phyloP scores from a whole-genome alignment of 306 rosid species.

The Carpinus fangiana region DNA sequence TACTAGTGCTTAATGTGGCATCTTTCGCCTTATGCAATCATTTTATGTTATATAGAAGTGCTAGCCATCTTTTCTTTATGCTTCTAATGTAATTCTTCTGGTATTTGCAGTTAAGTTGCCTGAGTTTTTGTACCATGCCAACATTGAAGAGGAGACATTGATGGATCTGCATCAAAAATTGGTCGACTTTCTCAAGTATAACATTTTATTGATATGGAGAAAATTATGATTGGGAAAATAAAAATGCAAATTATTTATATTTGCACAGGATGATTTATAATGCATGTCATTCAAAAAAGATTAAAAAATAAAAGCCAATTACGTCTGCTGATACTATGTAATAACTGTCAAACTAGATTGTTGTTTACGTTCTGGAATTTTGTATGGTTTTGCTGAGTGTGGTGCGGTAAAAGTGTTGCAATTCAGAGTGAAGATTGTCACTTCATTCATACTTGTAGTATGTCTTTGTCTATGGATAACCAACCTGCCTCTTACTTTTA shows the following conservation, averaged over 20 bases:
- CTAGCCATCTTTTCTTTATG: neutral
- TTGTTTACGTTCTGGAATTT: neutral
- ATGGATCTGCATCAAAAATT: constrained; percentile 55
- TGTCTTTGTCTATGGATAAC: neutral
- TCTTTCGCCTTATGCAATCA: constrained; percentile 7
- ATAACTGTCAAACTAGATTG: neutral
- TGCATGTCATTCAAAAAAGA: neutral
- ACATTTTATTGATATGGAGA: constrained; percentile 16
- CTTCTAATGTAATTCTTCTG: constrained; percentile 28
- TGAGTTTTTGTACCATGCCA: constrained; percentile 63
- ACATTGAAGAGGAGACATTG: constrained; percentile 66
- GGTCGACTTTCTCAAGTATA: constrained; percentile 75
- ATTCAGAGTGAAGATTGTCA: neutral
- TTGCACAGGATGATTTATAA: neutral
- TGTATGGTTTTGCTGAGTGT: neutral
- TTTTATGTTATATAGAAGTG: constrained; percentile 8
- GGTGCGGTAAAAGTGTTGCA: neutral
- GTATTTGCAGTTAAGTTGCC: constrained; percentile 76
- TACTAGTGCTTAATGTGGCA: constrained; percentile 15
- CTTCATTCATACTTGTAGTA: neutral
- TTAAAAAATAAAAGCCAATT: neutral
- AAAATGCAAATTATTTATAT: neutral
- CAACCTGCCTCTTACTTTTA: neutral
- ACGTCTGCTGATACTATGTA: neutral
- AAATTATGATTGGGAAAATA: neutral